A percentile compares a stretch with the other conserved stretches of the same genome.
phyloP scores from a whole-genome alignment of 2,329 filamentous ascomycete species.

The Raffaelea albimanens region DNA sequence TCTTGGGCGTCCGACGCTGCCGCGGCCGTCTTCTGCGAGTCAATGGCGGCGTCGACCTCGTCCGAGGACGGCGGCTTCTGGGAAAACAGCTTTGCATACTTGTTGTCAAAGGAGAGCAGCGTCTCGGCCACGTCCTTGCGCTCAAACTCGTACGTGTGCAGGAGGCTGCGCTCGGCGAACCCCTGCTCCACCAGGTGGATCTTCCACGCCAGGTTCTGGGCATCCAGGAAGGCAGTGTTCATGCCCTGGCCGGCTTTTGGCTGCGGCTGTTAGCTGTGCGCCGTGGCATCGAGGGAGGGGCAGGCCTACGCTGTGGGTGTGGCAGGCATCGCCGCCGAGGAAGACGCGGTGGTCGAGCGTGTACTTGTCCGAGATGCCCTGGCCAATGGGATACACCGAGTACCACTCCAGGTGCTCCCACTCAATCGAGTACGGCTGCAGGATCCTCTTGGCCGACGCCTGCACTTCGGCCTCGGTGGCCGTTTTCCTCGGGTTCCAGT shows the following conservation, averaged over 20 bases:
- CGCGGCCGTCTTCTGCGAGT: constrained; percentile 28
- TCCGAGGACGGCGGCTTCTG: constrained; percentile 62
- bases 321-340: constrained; percentile 68
- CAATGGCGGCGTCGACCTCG: constrained; percentile 50
- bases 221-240: constrained; percentile 73
- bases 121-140: constrained; percentile 77
- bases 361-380: constrained; percentile 60
- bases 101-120: constrained; percentile 76
- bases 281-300: not conserved
- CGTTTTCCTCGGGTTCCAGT: constrained; percentile 53
- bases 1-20: constrained; percentile 26
- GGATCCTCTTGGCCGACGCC: constrained; percentile 52
- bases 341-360: constrained; percentile 62
- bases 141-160: constrained; percentile 81
- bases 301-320: constrained; percentile 59
- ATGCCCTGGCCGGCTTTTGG: constrained; percentile 73
- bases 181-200: constrained; percentile 82
- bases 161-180: constrained; percentile 63
- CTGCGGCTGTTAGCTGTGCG: constrained; percentile 5
- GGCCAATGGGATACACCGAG: constrained; percentile 68
- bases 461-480: constrained; percentile 57
- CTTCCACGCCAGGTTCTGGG: constrained; percentile 91
- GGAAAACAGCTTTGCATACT: constrained; percentile 85
- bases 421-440: constrained; percentile 57
- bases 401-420: constrained; percentile 65